Base-by-base conservation (phyloP, 352 stramenopile species). In the Phytophthora aleatoria region DNA sequence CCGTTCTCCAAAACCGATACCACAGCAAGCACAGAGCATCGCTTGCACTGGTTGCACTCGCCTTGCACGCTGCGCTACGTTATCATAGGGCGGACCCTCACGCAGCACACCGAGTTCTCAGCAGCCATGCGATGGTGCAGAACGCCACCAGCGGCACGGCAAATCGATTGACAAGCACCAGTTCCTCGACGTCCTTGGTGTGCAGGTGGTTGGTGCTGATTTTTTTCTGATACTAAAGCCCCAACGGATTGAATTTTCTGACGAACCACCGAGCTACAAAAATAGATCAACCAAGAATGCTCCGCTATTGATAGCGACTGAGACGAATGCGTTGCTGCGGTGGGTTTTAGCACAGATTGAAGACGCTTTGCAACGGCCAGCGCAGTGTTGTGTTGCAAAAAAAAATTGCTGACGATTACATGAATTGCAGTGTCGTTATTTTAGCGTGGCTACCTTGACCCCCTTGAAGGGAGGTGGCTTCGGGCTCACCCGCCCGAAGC, bases 81-180 rank as follows among this genome's bases (percentile, higher is more conserved):
- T 50, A 31, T 13, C 12, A 48, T 20, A 11, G 20, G 61, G 53
- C 30, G 61, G 52, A 64, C 26, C 54, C 47, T 48, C 28, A 28
- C 20, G 20, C 20, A 20, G 20, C 20, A 20, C 61, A 64, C 53
- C 53, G 55, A 64, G 64, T 56, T 58, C 13, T 24, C 26, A 35
- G 33, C 55, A 58, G 31, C 42, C 63, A 66, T 69, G 61, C 38
- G 62, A 44, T 52, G 56, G 16, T 44, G 56, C 42, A 43, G 62
- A 65, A 61, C 28, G 54, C 11, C 47, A 54, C 45, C 52, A 55
- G 49, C 49, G 45, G 28, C 53, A 62, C 50, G 11, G 24, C 33
- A 45, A 56, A 56, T 3, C 2, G 12, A 41, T 41, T n/a, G 35
- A 41, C 5, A 36, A 36, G 31, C 31, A 36, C 31, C 31, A 36